phyloP scores from a whole-genome alignment of 1,284 basidiomycete genomes.

The Sanguinoderma infundibulare region DNA sequence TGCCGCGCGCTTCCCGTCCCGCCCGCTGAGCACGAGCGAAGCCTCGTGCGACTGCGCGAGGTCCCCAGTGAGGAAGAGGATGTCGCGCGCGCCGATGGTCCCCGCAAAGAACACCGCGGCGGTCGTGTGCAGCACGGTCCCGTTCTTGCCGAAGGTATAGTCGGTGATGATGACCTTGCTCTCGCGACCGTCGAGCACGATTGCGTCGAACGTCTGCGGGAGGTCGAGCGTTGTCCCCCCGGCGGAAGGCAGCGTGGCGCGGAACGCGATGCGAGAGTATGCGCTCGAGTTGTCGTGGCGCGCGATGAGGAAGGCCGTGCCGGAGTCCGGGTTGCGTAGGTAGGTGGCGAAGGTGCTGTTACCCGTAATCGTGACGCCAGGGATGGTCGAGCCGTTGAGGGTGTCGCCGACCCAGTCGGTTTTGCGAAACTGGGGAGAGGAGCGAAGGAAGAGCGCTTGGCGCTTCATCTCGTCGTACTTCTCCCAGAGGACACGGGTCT shows the following conservation, averaged over 20 bases:
- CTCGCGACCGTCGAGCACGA: conserved; percentile 70
- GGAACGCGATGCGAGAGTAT: conserved; percentile 61
- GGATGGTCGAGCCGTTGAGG: conserved; percentile 41
- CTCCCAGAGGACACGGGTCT: conserved; percentile 65
- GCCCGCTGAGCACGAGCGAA: conserved; percentile 51
- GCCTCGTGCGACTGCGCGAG: conserved; percentile 63
- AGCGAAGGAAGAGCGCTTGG: conserved; percentile 75
- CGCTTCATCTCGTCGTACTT: conserved; percentile 80
- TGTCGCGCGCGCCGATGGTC: conserved; percentile 65
- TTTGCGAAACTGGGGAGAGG: conserved; percentile 75
- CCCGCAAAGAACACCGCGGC: conserved; percentile 72
- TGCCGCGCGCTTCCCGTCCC: conserved; percentile 36
- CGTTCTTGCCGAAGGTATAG: conserved; percentile 61
- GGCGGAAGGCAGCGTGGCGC: conserved; percentile 57
- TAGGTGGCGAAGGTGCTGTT: conserved; percentile 57
- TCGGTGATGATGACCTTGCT: conserved; percentile 73
- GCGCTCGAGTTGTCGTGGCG: conserved; percentile 70
- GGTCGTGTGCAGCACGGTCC: conserved; percentile 64
- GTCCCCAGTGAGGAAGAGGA: conserved; percentile 72
- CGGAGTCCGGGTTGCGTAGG: conserved; percentile 67
- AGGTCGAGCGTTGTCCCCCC: conserved; percentile 54
- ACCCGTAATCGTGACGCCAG: conserved; percentile 51
- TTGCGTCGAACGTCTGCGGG: conserved; percentile 53
- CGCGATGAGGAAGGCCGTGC: conserved; percentile 69
- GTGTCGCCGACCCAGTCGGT: conserved; percentile 74